Evolutionary conservation across 2,329 filamentous ascomycete species (phyloP).

Genomic region (Diaporthe velutina): DNA sequence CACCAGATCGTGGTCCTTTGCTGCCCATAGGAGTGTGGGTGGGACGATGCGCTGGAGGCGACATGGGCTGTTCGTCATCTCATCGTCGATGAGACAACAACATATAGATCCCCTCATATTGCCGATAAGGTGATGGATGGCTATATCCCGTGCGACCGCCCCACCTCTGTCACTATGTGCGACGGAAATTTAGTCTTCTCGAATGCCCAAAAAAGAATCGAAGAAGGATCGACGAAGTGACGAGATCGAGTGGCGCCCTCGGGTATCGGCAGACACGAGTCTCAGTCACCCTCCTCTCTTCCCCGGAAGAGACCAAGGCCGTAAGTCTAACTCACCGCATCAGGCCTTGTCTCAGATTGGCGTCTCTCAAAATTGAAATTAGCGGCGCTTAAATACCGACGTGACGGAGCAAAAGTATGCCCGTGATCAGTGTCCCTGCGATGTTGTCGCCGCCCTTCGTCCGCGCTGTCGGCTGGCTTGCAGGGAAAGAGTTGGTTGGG

Average conservation of each 20-base stretch:
- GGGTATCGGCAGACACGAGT: constrained; percentile 31
- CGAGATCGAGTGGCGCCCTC: constrained; percentile 3
- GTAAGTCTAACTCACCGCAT: constrained; percentile 8
- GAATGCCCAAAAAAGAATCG: background rate
- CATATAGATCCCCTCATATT: background rate
- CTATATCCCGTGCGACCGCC: background rate
- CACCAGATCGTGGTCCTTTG: background rate
- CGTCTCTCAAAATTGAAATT: background rate
- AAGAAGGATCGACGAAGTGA: background rate
- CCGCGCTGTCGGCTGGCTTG: background rate
- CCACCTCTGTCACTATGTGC: background rate
- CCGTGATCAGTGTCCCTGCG: background rate
- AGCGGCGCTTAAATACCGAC: background rate
- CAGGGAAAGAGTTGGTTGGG: background rate
- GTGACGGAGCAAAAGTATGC: background rate
- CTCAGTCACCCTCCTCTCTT: background rate
- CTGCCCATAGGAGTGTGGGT: background rate
- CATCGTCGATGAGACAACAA: background rate
- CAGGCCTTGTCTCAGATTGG: constrained; percentile 25
- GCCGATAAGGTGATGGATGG: background rate
- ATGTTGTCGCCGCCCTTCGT: background rate
- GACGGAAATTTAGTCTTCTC: background rate
- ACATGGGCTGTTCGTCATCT: background rate
- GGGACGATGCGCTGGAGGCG: background rate
- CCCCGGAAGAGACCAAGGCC: constrained; percentile 11